Base-by-base conservation (phyloP, 306 rosid genomes). In the Prunus dulcis region DNA sequence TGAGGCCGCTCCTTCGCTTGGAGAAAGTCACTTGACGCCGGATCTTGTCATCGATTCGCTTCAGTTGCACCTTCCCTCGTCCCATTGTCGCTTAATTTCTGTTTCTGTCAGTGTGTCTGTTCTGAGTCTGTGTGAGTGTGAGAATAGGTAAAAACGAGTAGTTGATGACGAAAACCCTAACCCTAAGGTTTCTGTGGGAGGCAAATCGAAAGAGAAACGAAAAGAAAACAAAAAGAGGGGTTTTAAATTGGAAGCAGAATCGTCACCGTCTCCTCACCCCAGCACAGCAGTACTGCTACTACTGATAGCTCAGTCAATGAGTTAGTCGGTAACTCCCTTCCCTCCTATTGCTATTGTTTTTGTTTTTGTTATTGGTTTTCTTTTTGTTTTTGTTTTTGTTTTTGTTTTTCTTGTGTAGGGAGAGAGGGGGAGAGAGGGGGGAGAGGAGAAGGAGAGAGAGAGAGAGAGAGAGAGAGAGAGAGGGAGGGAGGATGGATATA, bases 1-100 rank as follows among this genome's bases (percentile, higher is more conserved):
- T 73, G 47, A 79, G 70, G 5, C 83, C 83, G 49, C 32, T 63
- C 46, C 84, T 66, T 9, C 76, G 68, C 63, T 76, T 81, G 1
- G 83, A 79, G 74, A 79, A 79, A 4, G 83, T 79, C 22, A 73
- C 83, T 38, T 81, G 77, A 19, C 80, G 72, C 27, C 80, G 70
- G 77, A 73, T 81, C 84, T 81, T 70, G 73, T 81, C 80, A 28
- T 76, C 80, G 80, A 81, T 81, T 53, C 79, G 74, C 69, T 74
- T 73, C 75, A 79, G 74, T 63, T 79, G 79, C 79, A 79, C 74
- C 75, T 79, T 79, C 56, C 77, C 77, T 64, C 83, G 50, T 23
- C 83, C 83, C 83, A 79, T 79, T 46, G 4, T 41, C 32, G 15
- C 64, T 13, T 1, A 6, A 27, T 23, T 25, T 56, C 30, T 12